Evolutionary conservation across 495 filamentous ascomycete genomes (phyloP).

Genomic region (Penicillium maclennaniae): DNA sequence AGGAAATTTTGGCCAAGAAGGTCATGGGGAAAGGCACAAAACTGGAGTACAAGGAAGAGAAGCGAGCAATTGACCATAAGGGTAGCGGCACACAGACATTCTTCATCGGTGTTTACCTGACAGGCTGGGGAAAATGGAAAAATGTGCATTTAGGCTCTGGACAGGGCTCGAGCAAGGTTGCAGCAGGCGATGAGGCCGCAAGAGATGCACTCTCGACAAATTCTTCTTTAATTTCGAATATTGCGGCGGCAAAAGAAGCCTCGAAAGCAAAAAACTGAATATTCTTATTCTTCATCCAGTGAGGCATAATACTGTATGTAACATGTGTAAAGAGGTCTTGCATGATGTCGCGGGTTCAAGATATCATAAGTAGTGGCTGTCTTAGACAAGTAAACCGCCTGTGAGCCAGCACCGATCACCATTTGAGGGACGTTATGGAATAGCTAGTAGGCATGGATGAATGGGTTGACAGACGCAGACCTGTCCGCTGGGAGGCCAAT

Average conservation of each 20-base stretch:
- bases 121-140: slow-evolving; percentile 64
- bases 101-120: slow-evolving; percentile 68
- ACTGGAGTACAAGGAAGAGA: slow-evolving; percentile 61
- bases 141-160: slow-evolving; percentile 63
- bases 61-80: slow-evolving; percentile 48
- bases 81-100: slow-evolving; percentile 53
- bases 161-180: slow-evolving; percentile 63
- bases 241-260: slow-evolving; percentile 48
- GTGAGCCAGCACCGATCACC: too few relatives aligned
- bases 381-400: too few relatives aligned
- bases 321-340: too few relatives aligned
- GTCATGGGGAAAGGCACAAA: slow-evolving; percentile 58
- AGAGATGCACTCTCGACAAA: slow-evolving; percentile 54
- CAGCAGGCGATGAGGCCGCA: slow-evolving; percentile 71
- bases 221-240: slow-evolving; percentile 53
- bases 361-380: too few relatives aligned
- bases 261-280: slow-evolving; percentile 13
- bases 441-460: too few relatives aligned
- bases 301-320: too few relatives aligned
- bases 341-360: too few relatives aligned
- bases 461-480: too few relatives aligned
- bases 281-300: background rate
- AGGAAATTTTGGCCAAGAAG: slow-evolving; percentile 52
- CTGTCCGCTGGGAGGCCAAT: too few relatives aligned
- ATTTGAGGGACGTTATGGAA: too few relatives aligned